Conservation (phyloP, 768 basidiomycete genomes). For the Trametes cubensis region DNA sequence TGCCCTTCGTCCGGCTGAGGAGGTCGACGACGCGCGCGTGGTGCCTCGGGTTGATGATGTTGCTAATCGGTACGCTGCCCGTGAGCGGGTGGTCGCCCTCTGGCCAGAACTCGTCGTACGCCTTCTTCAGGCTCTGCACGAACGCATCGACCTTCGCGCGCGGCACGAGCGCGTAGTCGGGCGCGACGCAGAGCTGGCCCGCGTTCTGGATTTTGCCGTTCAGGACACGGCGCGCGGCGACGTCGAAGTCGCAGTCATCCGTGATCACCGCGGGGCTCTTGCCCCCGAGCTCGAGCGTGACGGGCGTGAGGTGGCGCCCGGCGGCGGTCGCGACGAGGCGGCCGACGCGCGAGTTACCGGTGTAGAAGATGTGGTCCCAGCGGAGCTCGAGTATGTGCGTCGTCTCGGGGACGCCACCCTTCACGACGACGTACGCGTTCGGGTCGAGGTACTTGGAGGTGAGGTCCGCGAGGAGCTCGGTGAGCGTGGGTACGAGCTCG, state of each 20-base stretch:
- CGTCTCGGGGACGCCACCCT: conserved; percentile 47
- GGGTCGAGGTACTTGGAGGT: conserved; percentile 59
- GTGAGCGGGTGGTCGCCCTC: conserved; percentile 46
- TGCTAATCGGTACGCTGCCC: conserved; percentile 43
- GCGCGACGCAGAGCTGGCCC: conserved; percentile 57
- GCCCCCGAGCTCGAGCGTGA: conserved; percentile 47
- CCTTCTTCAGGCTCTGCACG: conserved; percentile 45
- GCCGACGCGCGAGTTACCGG: conserved; percentile 40
- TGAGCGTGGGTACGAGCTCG: conserved; percentile 55
- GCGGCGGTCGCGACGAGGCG: conserved; percentile 45
- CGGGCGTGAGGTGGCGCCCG: conserved; percentile 46
- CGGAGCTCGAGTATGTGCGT: conserved; percentile 40
- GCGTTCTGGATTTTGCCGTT: conserved; percentile 69
- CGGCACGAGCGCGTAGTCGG: conserved; percentile 50
- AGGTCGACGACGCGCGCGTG: conserved; percentile 55
- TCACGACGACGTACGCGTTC: conserved; percentile 54
- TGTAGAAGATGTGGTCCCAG: conserved; percentile 46
- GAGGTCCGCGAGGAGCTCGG: conserved; percentile 53
- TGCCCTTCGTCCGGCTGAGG: conserved; percentile 57
- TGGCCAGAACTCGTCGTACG: conserved; percentile 54
- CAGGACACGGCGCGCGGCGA: conserved; percentile 65
- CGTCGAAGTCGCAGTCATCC: conserved; percentile 43
- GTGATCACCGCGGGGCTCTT: conserved; percentile 53
- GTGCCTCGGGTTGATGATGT: conserved; percentile 58
- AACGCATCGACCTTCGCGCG: conserved; percentile 49